Base-by-base conservation (phyloP, 768 basidiomycete genomes). In the Suillus alpinus region DNA sequence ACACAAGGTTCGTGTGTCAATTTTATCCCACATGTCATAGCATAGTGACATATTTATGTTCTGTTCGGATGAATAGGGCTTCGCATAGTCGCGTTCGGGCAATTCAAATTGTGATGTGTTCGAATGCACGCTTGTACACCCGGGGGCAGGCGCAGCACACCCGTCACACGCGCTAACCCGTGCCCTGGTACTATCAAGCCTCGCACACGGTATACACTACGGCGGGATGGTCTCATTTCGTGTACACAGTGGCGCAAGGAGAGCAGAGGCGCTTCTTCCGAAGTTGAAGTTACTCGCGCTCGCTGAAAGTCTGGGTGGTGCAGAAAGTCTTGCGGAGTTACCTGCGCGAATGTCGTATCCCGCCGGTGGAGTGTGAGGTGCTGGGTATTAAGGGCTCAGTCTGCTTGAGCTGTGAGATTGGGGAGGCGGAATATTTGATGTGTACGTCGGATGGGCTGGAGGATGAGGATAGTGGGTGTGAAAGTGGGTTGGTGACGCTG, bases 221-320 rank as follows among this genome's bases (percentile, higher is more conserved):
- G 88, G 92, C 12, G 95, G 95, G 6, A 94, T 98, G 89, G 81
- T 98, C 57, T 85, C 87, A 8, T 87, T 89, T 75, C 76, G 85
- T 1, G 81, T 89, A 52, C 73, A 76, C 44, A 76, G 81, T 18
- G 81, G 85, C 1, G 71, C 75, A 32, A 68, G 62, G n/a, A n/a
- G 55, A 80, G 83, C 91, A 3, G 82, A 88, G 57, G 77, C 67
- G 63, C 94, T 97, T 78, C 71, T 95, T 60, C 83, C 83, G 0
- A 72, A 83, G 0, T 80, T 86, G 5, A 73, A 83, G 31, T 69
- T 95, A 36, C 94, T 94, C 68, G 81, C 86, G 32, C 79, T 98
- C 16, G 95, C 95, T 0, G 95, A 95, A 81, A 87, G 85, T 29
- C 75, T 98, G 6, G 95, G 95, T 1, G 96, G 95, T 0, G 92